A percentile compares a stretch with the other conserved stretches of the same genome.
Evolutionary conservation across 1,284 basidiomycete genomes (phyloP).

Genomic region (Meira nashicola): DNA sequence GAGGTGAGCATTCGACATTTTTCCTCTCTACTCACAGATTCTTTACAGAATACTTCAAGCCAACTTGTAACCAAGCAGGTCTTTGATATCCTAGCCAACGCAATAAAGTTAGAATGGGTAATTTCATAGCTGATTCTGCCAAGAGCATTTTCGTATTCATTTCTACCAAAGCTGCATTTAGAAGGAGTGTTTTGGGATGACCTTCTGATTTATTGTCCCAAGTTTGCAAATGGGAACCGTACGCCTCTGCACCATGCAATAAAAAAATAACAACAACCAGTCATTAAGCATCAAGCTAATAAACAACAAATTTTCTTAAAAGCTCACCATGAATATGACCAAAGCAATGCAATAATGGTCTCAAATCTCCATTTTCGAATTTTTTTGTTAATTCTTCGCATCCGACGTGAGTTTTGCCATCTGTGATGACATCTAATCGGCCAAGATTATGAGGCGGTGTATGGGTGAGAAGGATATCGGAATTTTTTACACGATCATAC

Average conservation of each 20-base stretch:
- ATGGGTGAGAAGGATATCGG: conserved; percentile 31
- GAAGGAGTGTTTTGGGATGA: conserved; percentile 17
- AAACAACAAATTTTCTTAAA: background rate
- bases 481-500: background rate
- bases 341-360: conserved; percentile 24
- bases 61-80: too few species aligned
- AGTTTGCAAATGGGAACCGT: conserved; percentile 16
- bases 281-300: background rate
- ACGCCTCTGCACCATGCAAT: background rate
- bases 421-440: conserved; percentile 21
- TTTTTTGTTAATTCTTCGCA: conserved; percentile 26
- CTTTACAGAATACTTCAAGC: too few species aligned
- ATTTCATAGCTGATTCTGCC: too few species aligned
- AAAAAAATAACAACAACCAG: too few species aligned
- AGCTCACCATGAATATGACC: conserved; percentile 31
- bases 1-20: too few species aligned
- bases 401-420: conserved; percentile 23
- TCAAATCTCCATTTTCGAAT: conserved; percentile 15
- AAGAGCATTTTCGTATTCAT: conserved; percentile 18
- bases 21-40: too few species aligned
- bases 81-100: too few species aligned
- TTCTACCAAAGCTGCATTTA: conserved; percentile 33
- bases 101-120: too few species aligned
- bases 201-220: background rate
- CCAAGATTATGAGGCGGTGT: background rate